Evolutionary conservation across 1,284 basidiomycete species (phyloP).

Genomic region (Mycena sp.): DNA sequence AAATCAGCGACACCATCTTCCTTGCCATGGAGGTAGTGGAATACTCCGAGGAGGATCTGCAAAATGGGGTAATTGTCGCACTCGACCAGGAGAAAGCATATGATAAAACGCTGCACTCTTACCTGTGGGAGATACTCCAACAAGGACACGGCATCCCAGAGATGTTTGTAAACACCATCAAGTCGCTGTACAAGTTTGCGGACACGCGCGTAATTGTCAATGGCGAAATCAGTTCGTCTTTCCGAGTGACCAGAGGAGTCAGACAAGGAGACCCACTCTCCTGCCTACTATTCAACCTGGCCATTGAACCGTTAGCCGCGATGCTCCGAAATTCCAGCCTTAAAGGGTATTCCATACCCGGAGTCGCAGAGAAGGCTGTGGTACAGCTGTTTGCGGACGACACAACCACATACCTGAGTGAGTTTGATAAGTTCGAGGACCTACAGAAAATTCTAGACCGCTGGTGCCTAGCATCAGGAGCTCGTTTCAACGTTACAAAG

Average conservation of each 20-base stretch:
- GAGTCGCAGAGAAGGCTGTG: too few relatives aligned
- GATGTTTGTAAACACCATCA: conserved; percentile 24
- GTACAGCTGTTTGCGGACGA: too few relatives aligned
- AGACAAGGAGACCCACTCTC: conserved; percentile 29
- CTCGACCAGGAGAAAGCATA: conserved; percentile 23
- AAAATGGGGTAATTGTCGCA: conserved; percentile 26
- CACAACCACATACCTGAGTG: too few relatives aligned
- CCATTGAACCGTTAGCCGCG: not conserved
- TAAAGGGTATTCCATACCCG: not conserved
- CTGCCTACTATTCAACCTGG: conserved; percentile 34
- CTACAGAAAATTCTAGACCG: conserved; percentile 4
- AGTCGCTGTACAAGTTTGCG: conserved; percentile 32
- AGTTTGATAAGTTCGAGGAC: too few relatives aligned
- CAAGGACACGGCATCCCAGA: conserved; percentile 14
- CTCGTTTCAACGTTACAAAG: conserved; percentile 20
- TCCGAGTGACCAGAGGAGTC: conserved; percentile 32
- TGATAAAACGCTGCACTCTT: conserved; percentile 20
- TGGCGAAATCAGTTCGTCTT: conserved; percentile 18
- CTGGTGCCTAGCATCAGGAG: conserved; percentile 25
- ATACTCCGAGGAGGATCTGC: conserved; percentile 29
- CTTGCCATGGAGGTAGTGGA: conserved; percentile 11
- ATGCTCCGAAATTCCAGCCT: conserved; percentile 1
- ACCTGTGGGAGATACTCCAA: conserved; percentile 31
- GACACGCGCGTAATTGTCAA: conserved; percentile 33
- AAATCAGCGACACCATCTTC: conserved; percentile 30